Evolutionary conservation across 176 grass and related monocot genomes (phyloP), one percentile per base, ranked within the genome.

Genomic region (Themeda triandra): DNA sequence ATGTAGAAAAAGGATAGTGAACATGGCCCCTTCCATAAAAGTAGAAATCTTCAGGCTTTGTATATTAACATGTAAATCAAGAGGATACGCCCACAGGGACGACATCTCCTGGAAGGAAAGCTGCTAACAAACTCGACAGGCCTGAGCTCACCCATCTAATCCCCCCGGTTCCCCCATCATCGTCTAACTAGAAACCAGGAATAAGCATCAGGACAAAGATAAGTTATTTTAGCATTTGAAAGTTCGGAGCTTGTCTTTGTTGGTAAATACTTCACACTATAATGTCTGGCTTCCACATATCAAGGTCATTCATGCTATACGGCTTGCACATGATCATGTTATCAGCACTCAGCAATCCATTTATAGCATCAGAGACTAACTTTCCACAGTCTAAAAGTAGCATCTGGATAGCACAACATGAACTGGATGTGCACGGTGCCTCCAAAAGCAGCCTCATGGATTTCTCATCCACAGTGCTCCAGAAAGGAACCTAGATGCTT

Each of bases 401-500:
- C 29, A 86, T 74, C 36, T 4, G 14, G 6, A 70, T 60, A 75
- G 45, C 79, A 72, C 58, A 67, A 65, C 39, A 87, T 51, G 80
- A 80, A 78, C 67, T 83, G n/a, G 48, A 80, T 75, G 71, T 87
- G 29, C 30, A 24, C 46, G 7, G 60, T 70, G 69, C 49, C 80
- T 80, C 68, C n/a, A 84, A 84, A 80, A 84, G 84, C 15, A 6
- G 69, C n/a, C 37, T 63, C 65, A 73, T 87, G 60, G 76, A 71
- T 62, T 79, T 80, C 68, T 83, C 69, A 75, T 80, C n/a, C 58
- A 84, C 10, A 28, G 14, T 69, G 48, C 60, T 83, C 37, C 69
- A 87, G 75, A 74, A 73, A 80, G 80, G 48, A 90, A 63, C 18
- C 67, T 45, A 46, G 84, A 90, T 90, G 80, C 75, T 80, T 87